phyloP scores from a whole-genome alignment of 2,329 filamentous ascomycete genomes.

The Allantophomopsis lycopodina region DNA sequence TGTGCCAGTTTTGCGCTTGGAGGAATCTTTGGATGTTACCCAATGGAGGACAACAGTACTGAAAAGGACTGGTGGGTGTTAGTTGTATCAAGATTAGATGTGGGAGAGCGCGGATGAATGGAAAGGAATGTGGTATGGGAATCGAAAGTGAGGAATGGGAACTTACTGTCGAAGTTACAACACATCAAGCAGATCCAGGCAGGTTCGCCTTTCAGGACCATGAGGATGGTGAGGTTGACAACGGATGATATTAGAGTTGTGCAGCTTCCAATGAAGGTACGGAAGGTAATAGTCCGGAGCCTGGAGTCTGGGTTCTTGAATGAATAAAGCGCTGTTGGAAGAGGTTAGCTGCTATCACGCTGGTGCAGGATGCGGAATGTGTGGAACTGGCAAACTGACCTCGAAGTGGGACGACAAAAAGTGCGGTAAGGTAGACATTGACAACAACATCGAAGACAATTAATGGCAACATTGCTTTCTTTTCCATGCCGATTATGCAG shows the following conservation, averaged over 20 bases:
- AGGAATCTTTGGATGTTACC: slow-evolving; percentile 28
- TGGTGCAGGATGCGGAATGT: too few relatives aligned
- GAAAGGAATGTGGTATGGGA: slow-evolving; percentile 1
- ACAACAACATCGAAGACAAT: slow-evolving; percentile 45
- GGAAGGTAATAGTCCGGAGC: slow-evolving; percentile 28
- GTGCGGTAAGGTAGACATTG: slow-evolving; percentile 27
- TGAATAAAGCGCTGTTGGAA: slow-evolving; percentile 32
- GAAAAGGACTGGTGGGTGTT: slow-evolving; percentile 32
- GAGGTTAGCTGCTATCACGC: too few relatives aligned
- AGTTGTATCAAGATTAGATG: neutral
- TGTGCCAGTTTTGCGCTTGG: too few relatives aligned
- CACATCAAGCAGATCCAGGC: slow-evolving; percentile 52
- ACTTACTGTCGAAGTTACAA: slow-evolving; percentile 46
- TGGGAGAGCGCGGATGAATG: neutral
- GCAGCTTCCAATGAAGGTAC: slow-evolving; percentile 43
- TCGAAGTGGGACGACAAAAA: slow-evolving; percentile 10
- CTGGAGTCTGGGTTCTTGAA: slow-evolving; percentile 31
- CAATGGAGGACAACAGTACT: slow-evolving; percentile 45
- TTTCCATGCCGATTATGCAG: slow-evolving; percentile 49
- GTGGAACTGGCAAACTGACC: neutral
- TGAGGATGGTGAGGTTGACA: slow-evolving; percentile 43
- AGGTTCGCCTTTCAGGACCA: slow-evolving; percentile 43
- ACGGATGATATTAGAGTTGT: slow-evolving; percentile 6
- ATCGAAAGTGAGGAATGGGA: neutral
- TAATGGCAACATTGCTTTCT: slow-evolving; percentile 41